Percentiles rank a stretch among this genome's conserved stretches.
Conservation (phyloP, 1,284 basidiomycete genomes). For the Phellinidium pouzarii region DNA sequence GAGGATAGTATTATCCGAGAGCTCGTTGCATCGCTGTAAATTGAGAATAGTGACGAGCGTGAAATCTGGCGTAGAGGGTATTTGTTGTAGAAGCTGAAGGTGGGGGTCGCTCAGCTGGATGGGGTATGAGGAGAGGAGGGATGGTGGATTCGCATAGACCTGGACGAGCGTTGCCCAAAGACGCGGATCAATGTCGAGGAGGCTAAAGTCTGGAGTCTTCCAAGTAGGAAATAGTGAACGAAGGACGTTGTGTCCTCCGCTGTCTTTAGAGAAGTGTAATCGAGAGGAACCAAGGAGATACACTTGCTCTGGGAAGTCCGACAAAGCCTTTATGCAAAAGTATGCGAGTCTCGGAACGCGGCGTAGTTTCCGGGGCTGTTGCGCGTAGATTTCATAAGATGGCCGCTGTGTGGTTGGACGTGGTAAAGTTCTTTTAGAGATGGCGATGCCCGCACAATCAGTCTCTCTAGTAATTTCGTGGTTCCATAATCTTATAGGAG, state of each 20-base stretch:
- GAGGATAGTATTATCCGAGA: constrained; percentile 50
- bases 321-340: constrained; percentile 34
- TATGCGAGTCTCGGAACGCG: constrained; percentile 35
- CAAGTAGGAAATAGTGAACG: constrained; percentile 31
- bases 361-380: not conserved
- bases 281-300: constrained; percentile 27
- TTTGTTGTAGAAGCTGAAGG: constrained; percentile 49
- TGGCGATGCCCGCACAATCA: constrained; percentile 34
- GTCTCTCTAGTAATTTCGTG: constrained; percentile 11
- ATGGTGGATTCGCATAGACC: constrained; percentile 47
- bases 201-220: constrained; percentile 24
- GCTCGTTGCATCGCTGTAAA: constrained; percentile 41
- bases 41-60: constrained; percentile 57
- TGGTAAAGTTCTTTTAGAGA: constrained; percentile 29
- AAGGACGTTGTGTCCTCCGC: constrained; percentile 29
- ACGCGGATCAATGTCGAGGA: constrained; percentile 40
- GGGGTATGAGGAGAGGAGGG: constrained; percentile 34
- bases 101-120: constrained; percentile 48
- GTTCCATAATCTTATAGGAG: constrained; percentile 12
- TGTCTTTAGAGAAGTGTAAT: constrained; percentile 26
- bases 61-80: constrained; percentile 47
- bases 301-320: constrained; percentile 33
- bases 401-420: constrained; percentile 20
- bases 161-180: constrained; percentile 59
- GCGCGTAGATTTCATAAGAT: constrained; percentile 23